A percentile compares a stretch with the other conserved stretches of the same genome.
These are phyloP conservation scores for Chlorella ohadii DNA, from an alignment of 139 green algal species.

Conservation along the genomic window DNA sequence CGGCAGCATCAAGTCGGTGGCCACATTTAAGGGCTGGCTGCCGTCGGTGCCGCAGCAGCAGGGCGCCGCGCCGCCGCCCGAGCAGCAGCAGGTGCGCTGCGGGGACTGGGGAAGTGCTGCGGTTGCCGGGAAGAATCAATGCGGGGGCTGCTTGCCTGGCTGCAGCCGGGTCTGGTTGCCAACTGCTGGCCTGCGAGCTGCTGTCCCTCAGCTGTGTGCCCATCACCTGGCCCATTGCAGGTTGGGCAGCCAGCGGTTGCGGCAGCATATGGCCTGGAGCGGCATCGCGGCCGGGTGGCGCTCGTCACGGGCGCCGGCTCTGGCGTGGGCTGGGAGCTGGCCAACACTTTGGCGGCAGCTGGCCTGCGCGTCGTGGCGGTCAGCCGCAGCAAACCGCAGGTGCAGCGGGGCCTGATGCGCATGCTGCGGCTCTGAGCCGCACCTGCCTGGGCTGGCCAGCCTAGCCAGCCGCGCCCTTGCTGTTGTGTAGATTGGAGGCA, in stretches of 20 bases:
- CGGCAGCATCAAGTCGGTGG: neutral
- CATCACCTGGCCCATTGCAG: no score
- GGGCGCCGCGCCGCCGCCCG: no score
- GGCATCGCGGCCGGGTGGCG: constrained; percentile 74
- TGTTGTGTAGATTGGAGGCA: no score
- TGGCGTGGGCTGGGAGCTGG: constrained; percentile 78
- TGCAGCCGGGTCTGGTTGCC: no score
- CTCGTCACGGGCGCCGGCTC: constrained; percentile 82
- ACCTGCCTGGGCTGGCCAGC: neutral
- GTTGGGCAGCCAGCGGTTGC: constrained; percentile 12
- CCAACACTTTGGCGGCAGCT: constrained; percentile 60
- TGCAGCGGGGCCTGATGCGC: constrained; percentile 5
- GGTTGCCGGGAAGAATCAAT: no score
- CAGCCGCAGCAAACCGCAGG: constrained; percentile 66
- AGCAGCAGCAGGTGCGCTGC: constrained; percentile 3
- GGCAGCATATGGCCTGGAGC: constrained; percentile 37
- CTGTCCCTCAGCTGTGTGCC: neutral
- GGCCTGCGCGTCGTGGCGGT: constrained; percentile 86
- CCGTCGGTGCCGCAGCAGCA: neutral
- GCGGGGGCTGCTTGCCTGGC: neutral
- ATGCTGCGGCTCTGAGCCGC: neutral
- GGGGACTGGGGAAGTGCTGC: neutral
- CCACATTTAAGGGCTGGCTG: constrained; percentile 31
- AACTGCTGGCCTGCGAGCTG: neutral
- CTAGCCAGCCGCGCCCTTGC: neutral